Evolutionary conservation across 768 basidiomycete genomes (phyloP), one percentile per base, ranked within the genome.

Genomic region (Pisolithus orientalis): DNA sequence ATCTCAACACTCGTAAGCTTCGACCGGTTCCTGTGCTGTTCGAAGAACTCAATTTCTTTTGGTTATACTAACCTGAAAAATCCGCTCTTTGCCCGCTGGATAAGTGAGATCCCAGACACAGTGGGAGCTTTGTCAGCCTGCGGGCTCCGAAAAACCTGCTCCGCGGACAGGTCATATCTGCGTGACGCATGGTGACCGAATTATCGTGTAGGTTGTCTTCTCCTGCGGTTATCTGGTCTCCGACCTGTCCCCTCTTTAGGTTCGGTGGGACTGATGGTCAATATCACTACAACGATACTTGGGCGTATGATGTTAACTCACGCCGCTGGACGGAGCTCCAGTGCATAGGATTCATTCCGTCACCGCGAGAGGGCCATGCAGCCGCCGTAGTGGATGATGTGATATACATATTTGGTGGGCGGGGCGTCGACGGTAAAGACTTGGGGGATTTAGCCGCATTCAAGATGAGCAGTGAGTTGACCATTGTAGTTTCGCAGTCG

Each of bases 261-360:
- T 98, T 99, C 60, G 96, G 96, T 31, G 96, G 96, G 44, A 99
- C 96, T 11, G 96, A 99, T 64, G 94, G 94, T n/a, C 84, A 87
- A 65, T 98, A 88, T 70, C 96, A 98, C 65, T 99, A 99, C 72
- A 99, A 98, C 68, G 96, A 99, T 65, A 97, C 94, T 6, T 99
- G 96, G 96, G 78, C 84, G 2, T 98, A 90, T 69, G 92, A 95
- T 66, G 73, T 93, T 47, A 76, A 75, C 38, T 87, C 90, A 0
- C 77, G 80, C 50, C 80, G 70, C 43, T 99, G 96, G 96, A 79
- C 87, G 4, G 96, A 99, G 65, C 74, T 99, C 38, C 83, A 87
- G 17, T 98, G 94, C 69, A 97, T 96, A 53, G 96, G 96, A 1
- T 98, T 89, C 64, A 96, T 97, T 46, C 96, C 96, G 17, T 87